Conservation (phyloP, 75 land plant genomes). For the Sequoiadendron giganteum region DNA sequence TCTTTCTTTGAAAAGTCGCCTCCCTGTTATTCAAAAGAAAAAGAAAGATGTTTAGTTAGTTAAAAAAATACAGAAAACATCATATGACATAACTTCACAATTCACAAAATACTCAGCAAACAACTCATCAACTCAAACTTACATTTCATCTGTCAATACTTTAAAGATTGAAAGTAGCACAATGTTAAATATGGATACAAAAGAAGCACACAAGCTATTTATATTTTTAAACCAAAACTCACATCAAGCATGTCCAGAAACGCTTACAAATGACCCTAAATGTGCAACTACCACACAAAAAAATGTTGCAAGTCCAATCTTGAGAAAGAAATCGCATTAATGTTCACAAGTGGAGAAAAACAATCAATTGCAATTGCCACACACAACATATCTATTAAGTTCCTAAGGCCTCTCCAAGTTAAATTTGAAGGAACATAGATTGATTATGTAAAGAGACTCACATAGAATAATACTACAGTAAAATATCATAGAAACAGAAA, state of each 20-base stretch:
- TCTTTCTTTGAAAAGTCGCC: constrained; percentile 89
- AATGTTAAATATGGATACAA: not conserved
- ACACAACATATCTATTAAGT: not conserved
- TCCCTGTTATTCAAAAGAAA: constrained; percentile 52
- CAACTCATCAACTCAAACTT: not conserved
- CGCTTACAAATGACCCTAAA: not conserved
- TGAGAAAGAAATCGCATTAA: not conserved
- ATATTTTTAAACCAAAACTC: not conserved
- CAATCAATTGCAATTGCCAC: no score
- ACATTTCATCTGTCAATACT: not conserved
- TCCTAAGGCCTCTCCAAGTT: not conserved
- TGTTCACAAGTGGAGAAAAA: not conserved
- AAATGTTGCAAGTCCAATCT: no score
- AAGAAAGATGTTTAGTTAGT: not conserved
- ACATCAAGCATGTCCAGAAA: not conserved
- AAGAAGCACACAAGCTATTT: no score
- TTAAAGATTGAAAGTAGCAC: no score
- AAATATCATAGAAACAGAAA: not conserved
- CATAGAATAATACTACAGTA: no score
- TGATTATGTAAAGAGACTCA: not conserved
- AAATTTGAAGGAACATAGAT: not conserved
- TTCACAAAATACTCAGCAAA: not conserved
- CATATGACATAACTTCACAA: not conserved
- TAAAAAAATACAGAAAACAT: not conserved
- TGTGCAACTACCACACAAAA: no score